phyloP scores from a whole-genome alignment of 441 rosid genomes.

The Populus hybrid region DNA sequence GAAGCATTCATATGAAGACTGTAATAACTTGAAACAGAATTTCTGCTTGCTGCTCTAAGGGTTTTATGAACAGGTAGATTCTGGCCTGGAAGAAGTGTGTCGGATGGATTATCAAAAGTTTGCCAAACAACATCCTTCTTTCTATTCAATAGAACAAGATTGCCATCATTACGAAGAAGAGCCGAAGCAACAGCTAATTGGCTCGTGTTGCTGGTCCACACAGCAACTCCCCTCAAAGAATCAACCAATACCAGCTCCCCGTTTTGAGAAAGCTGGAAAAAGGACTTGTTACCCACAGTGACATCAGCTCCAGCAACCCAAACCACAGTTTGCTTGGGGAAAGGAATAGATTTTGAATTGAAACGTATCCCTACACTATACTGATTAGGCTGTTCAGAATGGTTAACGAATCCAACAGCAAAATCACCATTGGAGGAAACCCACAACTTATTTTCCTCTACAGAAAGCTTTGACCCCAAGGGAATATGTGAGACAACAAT shows the following conservation, averaged over 20 bases:
- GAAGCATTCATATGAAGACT: constrained; percentile 54
- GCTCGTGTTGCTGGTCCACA: constrained; percentile 60
- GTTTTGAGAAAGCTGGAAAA: constrained; percentile 50
- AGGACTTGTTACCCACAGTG: constrained; percentile 52
- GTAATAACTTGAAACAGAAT: constrained; percentile 64
- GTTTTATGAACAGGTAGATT: constrained; percentile 31
- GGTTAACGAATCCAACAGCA: constrained; percentile 58
- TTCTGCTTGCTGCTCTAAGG: constrained; percentile 61
- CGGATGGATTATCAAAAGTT: constrained; percentile 67
- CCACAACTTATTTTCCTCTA: constrained; percentile 52
- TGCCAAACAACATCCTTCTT: constrained; percentile 55
- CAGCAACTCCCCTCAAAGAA: constrained; percentile 32
- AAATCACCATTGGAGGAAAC: constrained; percentile 62
- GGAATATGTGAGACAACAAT: constrained; percentile 49
- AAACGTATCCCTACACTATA: constrained; percentile 70
- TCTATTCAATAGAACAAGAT: constrained; percentile 49
- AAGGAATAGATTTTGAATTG: constrained; percentile 53
- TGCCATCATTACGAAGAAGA: constrained; percentile 61
- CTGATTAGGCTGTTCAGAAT: constrained; percentile 49
- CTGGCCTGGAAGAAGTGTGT: constrained; percentile 76
- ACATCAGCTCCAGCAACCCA: constrained; percentile 81
- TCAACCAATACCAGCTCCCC: constrained; percentile 74
- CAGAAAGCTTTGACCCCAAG: constrained; percentile 61
- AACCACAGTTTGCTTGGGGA: constrained; percentile 42
- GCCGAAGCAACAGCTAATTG: constrained; percentile 54